A percentile compares a stretch with the other conserved stretches of the same genome.
Evolutionary conservation across 768 basidiomycete species (phyloP).

Genomic region (Cantharellus anzutake): DNA sequence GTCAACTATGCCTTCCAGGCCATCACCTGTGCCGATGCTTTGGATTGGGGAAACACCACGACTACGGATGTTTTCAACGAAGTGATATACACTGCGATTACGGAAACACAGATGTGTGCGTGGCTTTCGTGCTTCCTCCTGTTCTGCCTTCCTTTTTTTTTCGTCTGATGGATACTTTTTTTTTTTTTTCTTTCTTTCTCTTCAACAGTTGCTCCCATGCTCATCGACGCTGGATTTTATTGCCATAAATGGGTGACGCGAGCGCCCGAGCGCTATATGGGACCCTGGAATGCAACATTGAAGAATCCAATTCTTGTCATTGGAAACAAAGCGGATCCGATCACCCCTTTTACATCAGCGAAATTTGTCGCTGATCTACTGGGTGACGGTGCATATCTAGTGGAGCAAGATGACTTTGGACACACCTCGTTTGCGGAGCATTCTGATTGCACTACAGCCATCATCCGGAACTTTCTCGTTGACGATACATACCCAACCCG

Average conservation of each 20-base stretch:
- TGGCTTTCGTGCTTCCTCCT: not conserved
- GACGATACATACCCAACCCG: not conserved
- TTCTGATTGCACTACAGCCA: conserved; percentile 2
- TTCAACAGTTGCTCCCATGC: not conserved
- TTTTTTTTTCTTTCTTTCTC: not conserved
- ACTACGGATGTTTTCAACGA: conserved; percentile 6
- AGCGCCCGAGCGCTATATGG: not conserved
- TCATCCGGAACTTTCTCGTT: conserved; percentile 1
- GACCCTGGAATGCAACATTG: conserved; percentile 1
- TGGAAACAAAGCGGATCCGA: conserved; percentile 1
- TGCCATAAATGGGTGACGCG: not conserved
- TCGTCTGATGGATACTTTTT: not conserved
- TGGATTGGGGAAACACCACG: conserved; percentile 1
- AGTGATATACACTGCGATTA: not conserved
- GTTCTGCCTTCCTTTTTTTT: not conserved
- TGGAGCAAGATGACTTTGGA: conserved; percentile 4
- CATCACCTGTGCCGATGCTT: conserved; percentile 4
- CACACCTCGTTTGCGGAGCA: conserved; percentile 7
- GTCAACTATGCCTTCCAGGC: conserved; percentile 1
- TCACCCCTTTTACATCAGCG: conserved; percentile 1
- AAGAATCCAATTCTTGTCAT: conserved; percentile 6
- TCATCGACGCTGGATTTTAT: not conserved
- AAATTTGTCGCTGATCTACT: not conserved
- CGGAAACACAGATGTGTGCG: not conserved
- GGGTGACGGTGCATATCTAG: not conserved